Conservation (phyloP, 202 grass and related monocot genomes). For the Schoenoplectus tabernaemontani region DNA sequence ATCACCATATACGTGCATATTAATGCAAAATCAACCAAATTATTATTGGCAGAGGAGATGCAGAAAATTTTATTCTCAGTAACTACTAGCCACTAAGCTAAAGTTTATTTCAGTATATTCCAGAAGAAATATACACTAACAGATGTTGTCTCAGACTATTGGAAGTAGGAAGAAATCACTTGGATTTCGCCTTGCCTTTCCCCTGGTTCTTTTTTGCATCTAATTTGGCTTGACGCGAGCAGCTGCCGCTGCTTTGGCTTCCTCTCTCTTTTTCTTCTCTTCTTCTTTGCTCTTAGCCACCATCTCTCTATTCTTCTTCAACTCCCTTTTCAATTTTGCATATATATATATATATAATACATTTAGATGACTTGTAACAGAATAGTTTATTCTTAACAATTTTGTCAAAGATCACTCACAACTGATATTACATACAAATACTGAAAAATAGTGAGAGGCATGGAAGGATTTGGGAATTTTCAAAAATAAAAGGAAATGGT, state of each 20-base stretch:
- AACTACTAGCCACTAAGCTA: constrained; percentile 38
- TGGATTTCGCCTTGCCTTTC: constrained; percentile 70
- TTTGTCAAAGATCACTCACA: background rate
- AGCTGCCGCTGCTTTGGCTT: constrained; percentile 70
- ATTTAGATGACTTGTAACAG: background rate
- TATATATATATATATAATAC: background rate
- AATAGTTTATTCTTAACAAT: background rate
- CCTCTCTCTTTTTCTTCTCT: constrained; percentile 92
- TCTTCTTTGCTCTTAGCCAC: constrained; percentile 74
- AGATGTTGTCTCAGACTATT: background rate
- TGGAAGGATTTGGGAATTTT: background rate
- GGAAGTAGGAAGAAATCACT: background rate
- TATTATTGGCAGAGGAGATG: background rate
- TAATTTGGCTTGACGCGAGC: constrained; percentile 91
- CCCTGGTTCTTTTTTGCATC: constrained; percentile 92
- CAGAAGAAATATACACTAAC: background rate
- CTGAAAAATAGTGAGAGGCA: background rate
- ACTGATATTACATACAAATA: too few species aligned
- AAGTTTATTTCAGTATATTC: background rate
- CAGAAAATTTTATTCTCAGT: background rate
- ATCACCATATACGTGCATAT: background rate
- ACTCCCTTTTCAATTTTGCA: constrained; percentile 34
- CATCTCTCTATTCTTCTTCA: constrained; percentile 76
- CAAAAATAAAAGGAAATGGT: background rate
- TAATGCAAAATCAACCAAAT: background rate